A percentile compares a stretch with the other conserved stretches of the same genome.
Evolutionary conservation across 345 rosid genomes (phyloP).

Genomic region (Stellera chamaejasme): DNA sequence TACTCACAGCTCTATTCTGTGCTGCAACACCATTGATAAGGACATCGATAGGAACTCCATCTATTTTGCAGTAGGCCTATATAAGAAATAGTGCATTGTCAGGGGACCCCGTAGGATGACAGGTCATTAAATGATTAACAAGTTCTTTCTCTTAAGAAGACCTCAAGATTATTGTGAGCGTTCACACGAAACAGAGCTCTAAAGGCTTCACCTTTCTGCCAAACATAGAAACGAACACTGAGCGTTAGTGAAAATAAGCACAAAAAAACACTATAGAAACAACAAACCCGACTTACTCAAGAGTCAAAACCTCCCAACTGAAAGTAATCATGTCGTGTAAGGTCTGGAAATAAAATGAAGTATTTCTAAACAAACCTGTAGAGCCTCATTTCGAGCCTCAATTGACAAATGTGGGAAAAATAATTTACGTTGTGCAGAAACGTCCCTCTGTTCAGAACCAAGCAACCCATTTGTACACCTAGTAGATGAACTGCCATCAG

Average conservation of each 20-base stretch:
- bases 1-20: slow-evolving; percentile 93
- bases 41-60: slow-evolving; percentile 74
- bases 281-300: not conserved
- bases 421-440: slow-evolving; percentile 22
- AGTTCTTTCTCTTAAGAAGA: slow-evolving; percentile 7
- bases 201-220: slow-evolving; percentile 71
- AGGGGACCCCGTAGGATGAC: no score
- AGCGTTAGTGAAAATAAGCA: not conserved
- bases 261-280: slow-evolving; percentile 1
- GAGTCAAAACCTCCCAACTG: not conserved
- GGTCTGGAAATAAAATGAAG: not conserved
- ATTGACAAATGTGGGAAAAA: slow-evolving; percentile 54
- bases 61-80: slow-evolving; percentile 93
- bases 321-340: not conserved
- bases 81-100: not conserved
- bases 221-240: slow-evolving; percentile 8
- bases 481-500: slow-evolving; percentile 22
- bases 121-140: no score
- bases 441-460: slow-evolving; percentile 21
- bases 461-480: slow-evolving; percentile 18
- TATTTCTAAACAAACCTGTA: slow-evolving; percentile 49
- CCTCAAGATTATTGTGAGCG: slow-evolving; percentile 85
- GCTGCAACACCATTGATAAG: slow-evolving; percentile 56
- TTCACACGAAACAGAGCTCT: slow-evolving; percentile 64
- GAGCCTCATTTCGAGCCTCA: slow-evolving; percentile 45